Conservation (phyloP, 768 basidiomycete genomes). For the Coprinopsis cinerea region DNA sequence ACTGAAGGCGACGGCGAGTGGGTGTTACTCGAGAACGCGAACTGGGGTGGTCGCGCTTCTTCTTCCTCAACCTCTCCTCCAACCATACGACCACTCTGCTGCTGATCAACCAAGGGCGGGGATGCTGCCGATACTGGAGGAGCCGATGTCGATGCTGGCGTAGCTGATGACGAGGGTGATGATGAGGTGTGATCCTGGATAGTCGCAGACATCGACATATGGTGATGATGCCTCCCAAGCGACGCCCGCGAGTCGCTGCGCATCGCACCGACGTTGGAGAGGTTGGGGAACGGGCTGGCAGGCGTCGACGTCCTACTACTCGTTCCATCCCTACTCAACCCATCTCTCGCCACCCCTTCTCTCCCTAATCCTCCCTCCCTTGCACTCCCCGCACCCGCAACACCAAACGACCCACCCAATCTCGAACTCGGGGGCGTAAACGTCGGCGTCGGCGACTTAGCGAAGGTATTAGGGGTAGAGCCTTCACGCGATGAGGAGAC, state of each 20-base stretch:
- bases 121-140: too few relatives aligned
- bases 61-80: not conserved
- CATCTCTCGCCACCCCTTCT: not conserved
- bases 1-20: not conserved
- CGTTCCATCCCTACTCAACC: not conserved
- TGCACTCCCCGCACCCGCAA: too few relatives aligned
- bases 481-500: constrained; percentile 8
- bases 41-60: not conserved
- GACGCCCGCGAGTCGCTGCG: not conserved
- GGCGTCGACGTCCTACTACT: not conserved
- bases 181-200: too few relatives aligned
- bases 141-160: too few relatives aligned
- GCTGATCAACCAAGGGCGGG: too few relatives aligned
- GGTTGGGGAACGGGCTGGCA: not conserved
- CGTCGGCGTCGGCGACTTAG: constrained; percentile 21
- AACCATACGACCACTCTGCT: too few relatives aligned
- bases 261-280: not conserved
- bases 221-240: not conserved
- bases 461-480: not conserved
- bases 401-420: not conserved
- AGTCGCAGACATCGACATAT: not conserved
- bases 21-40: not conserved
- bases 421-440: constrained; percentile 6
- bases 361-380: not conserved
- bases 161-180: too few relatives aligned